A percentile compares a stretch with the other conserved stretches of the same genome.
Conservation (phyloP, 2,329 filamentous ascomycete species). For the Epichloe amarillans region DNA sequence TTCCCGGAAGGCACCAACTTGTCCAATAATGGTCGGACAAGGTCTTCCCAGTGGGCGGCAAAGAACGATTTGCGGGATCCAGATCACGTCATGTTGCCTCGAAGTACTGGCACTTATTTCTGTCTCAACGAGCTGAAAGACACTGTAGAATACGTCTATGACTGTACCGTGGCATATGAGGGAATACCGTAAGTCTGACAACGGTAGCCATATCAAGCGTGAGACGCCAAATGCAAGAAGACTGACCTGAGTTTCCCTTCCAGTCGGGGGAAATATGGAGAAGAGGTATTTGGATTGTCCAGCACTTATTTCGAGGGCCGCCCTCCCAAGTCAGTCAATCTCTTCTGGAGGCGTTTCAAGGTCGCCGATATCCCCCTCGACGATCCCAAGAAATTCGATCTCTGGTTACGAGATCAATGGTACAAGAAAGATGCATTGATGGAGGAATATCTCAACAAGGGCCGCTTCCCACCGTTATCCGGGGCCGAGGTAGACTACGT, state of each 20-base stretch:
- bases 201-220: not conserved
- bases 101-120: slow-evolving; percentile 70
- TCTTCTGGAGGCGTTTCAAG: slow-evolving; percentile 84
- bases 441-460: slow-evolving; percentile 66
- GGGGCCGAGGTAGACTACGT: slow-evolving; percentile 33
- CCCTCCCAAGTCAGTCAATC: slow-evolving; percentile 88
- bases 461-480: slow-evolving; percentile 63
- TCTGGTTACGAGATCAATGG: slow-evolving; percentile 80
- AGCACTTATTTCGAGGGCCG: slow-evolving; percentile 83
- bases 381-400: slow-evolving; percentile 59
- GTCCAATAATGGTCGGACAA: slow-evolving; percentile 53
- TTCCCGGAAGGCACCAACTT: slow-evolving; percentile 84
- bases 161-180: slow-evolving; percentile 93
- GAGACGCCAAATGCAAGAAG: not conserved
- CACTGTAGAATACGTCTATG: slow-evolving; percentile 72
- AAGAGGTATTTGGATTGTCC: slow-evolving; percentile 74
- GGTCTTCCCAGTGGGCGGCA: slow-evolving; percentile 62
- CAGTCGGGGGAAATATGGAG: slow-evolving; percentile 71
- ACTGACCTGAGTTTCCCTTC: slow-evolving; percentile 3
- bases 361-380: slow-evolving; percentile 65
- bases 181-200: slow-evolving; percentile 65
- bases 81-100: slow-evolving; percentile 61
- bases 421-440: slow-evolving; percentile 82
- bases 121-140: slow-evolving; percentile 63
- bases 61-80: slow-evolving; percentile 62